Evolutionary conservation across 352 stramenopile species (phyloP), one percentile per base, ranked within the genome.

Genomic region (Globisporangium takayamanum): DNA sequence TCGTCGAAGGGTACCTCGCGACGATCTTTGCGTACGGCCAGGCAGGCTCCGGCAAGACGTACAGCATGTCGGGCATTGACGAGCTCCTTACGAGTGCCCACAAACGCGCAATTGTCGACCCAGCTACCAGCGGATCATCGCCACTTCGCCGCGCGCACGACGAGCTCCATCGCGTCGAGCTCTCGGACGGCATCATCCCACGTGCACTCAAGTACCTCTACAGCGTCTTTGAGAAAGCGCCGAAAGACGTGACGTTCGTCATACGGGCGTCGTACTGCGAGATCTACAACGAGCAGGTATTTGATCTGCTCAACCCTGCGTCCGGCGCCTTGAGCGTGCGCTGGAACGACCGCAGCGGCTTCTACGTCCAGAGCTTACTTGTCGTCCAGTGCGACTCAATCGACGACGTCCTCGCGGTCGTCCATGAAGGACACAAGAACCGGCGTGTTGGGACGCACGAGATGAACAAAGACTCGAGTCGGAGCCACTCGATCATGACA

Each of bases 281-380:
- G 57, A 89, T 93, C 62, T 93, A 93, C 72, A 93, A 93, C 66
- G 83, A 93, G 55, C 78, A 90, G 36, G 80, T 85, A 0, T 89
- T 87, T 25, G 83, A 93, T 41, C 42, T 93, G 49, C 73, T 93
- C 10, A 89, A 93, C 59, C 68, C 81, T 26, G 68, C 67, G 10
- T 86, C 76, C 0, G 78, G 79, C 0, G 65, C 70, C 7, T 67
- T 93, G n/a, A 80, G 78, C 33, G 69, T 93, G 41, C 80, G 80
- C 16, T 93, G 77, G 80, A 89, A 84, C 45, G 75, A 87, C 52
- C 74, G 69, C 54, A 78, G 72, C 22, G 80, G 79, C 5, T 93
- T 93, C 55, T 93, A 89, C 63, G 83, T 91, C 4, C 77, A 93
- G 61, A 79, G 88, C 55, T 60, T 91, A 14, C 69, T 89, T 39